Conservation (phyloP, 768 basidiomycete species). For the Lactifluus pinguis region DNA sequence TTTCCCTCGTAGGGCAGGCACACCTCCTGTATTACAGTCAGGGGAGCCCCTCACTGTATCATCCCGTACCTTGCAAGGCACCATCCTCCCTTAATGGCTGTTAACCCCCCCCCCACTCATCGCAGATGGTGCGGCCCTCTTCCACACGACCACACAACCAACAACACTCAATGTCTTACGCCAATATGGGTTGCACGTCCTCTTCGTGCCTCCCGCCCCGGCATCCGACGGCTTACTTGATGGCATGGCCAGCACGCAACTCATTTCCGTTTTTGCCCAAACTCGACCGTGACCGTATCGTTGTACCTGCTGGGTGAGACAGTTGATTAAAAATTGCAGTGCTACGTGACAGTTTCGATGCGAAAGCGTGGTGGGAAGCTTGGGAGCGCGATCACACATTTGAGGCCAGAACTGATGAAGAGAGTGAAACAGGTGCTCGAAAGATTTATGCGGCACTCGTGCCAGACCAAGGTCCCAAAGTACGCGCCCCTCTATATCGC, state of each 20-base stretch:
- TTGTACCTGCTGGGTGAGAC: no score
- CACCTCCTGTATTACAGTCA: conserved; percentile 79
- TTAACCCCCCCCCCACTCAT: no score
- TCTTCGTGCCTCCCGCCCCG: conserved; percentile 67
- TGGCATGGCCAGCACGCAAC: no score
- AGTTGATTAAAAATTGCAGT: conserved; percentile 33
- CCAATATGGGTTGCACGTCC: conserved; percentile 50
- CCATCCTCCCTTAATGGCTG: no score
- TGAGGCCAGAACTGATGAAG: conserved; percentile 24
- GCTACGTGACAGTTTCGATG: conserved; percentile 85
- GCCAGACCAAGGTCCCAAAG: no score
- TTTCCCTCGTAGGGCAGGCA: conserved; percentile 57
- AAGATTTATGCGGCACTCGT: no score
- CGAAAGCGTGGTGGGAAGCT: conserved; percentile 66
- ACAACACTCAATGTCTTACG: no score
- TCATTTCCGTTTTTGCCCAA: no score
- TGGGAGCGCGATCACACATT: conserved; percentile 60
- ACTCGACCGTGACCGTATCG: no score
- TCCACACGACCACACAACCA: conserved; percentile 52
- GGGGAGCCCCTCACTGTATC: conserved; percentile 53
- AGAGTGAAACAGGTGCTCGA: no score
- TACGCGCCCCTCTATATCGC: no score
- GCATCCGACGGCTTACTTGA: conserved; percentile 28
- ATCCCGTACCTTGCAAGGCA: conserved; percentile 37
- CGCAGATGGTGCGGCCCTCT: no score